Evolutionary conservation across 2,329 filamentous ascomycete species (phyloP), one percentile per base, ranked within the genome.

Genomic region (Cadophora gregata): DNA sequence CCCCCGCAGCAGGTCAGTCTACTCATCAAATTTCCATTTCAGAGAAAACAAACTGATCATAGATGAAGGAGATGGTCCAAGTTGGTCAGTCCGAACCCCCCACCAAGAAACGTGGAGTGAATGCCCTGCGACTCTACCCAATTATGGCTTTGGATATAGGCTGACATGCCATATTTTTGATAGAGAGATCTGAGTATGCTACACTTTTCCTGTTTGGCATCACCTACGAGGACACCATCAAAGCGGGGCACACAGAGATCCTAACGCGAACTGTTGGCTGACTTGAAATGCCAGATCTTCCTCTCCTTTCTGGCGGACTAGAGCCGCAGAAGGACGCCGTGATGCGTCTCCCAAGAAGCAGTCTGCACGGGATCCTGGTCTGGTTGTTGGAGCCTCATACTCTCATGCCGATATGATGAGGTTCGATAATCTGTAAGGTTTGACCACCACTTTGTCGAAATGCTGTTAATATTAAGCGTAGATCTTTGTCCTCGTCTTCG

Each of bases 61-160:
- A 24, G n/a, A 62, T 67, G 77, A 84, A 98, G 93, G 96, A 99
- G 86, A 99, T 99, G 96, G 93, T 97, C 75, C 95, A 99, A 91
- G 94, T 99, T 84, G 95, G 96, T 98, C 90, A 86, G 89, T 91
- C 71, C 65, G 78, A 71, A 74, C 74, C 71, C 71, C 69, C 70
- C 63, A 55, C 60, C 59, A 67, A 53, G 55, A 47, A 45, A 33
- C 42, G 50, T 29, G 42, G 25, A 58, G 47, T 36, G 38, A 59
- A 47, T n/a, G 21, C n/a, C 27, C 45, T 55, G 24, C 29, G 51
- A 21, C 42, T 59, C 48, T 63, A 36, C 48, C 50, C 38, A 33
- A 47, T 53, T 27, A 27, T 25, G 21, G 25, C 38, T 65, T 25
- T 25, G 31, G 62, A 67, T 67, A 56, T 31, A 59, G 62, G 66